Evolutionary conservation across 2,329 filamentous ascomycete species (phyloP).

Genomic region (Trichoderma pleuroti): DNA sequence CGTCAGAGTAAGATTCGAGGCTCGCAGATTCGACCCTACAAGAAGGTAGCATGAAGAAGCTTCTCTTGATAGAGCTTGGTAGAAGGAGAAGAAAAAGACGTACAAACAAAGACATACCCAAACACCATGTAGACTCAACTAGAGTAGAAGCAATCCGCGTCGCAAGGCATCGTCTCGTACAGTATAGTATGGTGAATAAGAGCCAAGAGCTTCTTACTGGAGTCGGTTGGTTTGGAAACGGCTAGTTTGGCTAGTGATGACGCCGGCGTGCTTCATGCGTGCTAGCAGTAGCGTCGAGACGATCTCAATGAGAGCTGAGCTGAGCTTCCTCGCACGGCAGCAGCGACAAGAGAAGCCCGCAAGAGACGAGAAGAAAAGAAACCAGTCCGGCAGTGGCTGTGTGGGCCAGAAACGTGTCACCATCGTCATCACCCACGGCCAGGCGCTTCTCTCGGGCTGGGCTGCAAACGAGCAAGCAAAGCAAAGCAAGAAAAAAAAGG

Average conservation of each 20-base stretch:
- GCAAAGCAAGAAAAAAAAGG: not conserved
- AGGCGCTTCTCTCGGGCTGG: not conserved
- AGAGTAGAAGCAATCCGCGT: not conserved
- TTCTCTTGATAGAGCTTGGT: not conserved
- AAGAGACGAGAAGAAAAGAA: not conserved
- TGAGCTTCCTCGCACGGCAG: not conserved
- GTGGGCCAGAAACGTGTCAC: not conserved
- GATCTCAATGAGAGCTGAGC: conserved; percentile 3
- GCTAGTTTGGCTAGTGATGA: not conserved
- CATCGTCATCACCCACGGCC: not conserved
- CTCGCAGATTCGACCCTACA: not conserved
- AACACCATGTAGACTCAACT: not conserved
- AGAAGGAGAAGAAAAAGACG: not conserved
- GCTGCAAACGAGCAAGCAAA: not conserved
- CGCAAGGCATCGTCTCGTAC: not conserved
- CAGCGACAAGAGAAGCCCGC: not conserved
- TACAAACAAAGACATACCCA: not conserved
- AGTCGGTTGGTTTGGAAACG: not conserved
- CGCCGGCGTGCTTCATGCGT: not conserved
- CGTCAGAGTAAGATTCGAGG: not conserved
- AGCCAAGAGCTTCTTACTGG: not conserved
- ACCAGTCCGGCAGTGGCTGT: not conserved
- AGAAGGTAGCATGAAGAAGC: not conserved
- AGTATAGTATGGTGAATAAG: not conserved
- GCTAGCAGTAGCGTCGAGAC: not conserved